Conservation (phyloP, 2,329 filamentous ascomycete species). For the Neonectria hederae region DNA sequence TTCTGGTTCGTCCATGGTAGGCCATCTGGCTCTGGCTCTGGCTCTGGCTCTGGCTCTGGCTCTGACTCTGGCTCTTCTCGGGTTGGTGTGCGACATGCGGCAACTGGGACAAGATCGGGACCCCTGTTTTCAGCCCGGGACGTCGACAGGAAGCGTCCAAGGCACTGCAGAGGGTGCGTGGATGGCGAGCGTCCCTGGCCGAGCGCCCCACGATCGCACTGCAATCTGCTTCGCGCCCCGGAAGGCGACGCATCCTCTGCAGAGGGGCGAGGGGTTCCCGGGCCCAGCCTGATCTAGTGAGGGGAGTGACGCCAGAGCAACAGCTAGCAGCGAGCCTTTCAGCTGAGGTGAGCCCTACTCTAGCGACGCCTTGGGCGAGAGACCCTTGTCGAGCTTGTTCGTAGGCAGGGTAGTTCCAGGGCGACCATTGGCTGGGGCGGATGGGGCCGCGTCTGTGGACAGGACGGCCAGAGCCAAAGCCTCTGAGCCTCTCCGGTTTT, state of each 20-base stretch:
- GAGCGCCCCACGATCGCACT: conserved; percentile 43
- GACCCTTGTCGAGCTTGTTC: conserved; percentile 45
- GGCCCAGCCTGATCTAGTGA: conserved; percentile 36
- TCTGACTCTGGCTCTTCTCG: not conserved
- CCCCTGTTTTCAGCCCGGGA: conserved; percentile 45
- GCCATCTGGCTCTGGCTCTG: not conserved
- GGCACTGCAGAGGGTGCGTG: conserved; percentile 24
- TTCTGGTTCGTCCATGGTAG: not conserved
- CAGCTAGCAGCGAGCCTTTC: conserved; percentile 44
- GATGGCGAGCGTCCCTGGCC: conserved; percentile 34
- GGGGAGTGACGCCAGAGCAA: conserved; percentile 40
- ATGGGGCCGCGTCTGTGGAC: conserved; percentile 28
- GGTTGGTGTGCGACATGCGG: conserved; percentile 20
- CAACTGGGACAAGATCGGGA: conserved; percentile 36
- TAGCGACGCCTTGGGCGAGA: conserved; percentile 40
- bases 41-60: not conserved
- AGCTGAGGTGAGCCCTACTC: conserved; percentile 53
- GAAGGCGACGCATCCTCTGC: conserved; percentile 29
- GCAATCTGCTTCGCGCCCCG: conserved; percentile 40
- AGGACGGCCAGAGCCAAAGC: conserved; percentile 11
- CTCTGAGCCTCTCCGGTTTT: conserved; percentile 27
- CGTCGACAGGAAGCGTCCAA: conserved; percentile 39
- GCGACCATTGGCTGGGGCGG: conserved; percentile 39
- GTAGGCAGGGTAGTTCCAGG: conserved; percentile 34
- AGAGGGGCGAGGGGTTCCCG: conserved; percentile 32